Percentiles rank a stretch among this genome's conserved stretches.
phyloP scores from a whole-genome alignment of 2,329 filamentous ascomycete species.

The Penicillium decumbens region DNA sequence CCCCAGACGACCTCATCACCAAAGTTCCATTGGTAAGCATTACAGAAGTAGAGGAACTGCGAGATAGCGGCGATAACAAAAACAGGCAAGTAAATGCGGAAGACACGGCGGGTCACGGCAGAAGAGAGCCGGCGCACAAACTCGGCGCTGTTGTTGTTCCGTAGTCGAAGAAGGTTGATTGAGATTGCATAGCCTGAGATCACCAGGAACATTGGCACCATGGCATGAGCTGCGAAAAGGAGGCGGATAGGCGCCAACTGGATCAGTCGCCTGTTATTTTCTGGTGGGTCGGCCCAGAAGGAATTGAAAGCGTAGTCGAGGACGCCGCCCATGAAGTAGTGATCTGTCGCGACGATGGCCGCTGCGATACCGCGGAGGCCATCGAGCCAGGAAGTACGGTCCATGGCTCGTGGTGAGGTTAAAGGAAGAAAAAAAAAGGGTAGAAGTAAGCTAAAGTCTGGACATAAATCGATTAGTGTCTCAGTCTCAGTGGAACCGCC shows the following conservation, averaged over 20 bases:
- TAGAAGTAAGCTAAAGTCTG: background rate
- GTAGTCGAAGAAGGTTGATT: conserved; percentile 46
- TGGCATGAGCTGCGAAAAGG: conserved; percentile 33
- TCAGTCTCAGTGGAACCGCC: background rate
- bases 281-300: conserved; percentile 22
- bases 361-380: conserved; percentile 30
- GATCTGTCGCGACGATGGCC: conserved; percentile 22
- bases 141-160: conserved; percentile 4
- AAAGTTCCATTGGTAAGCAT: conserved; percentile 15
- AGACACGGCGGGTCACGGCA: conserved; percentile 26
- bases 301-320: conserved; percentile 19
- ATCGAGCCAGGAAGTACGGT: conserved; percentile 23
- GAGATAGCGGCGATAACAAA: conserved; percentile 21
- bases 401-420: background rate
- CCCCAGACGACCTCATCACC: conserved; percentile 4
- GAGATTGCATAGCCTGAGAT: conserved; percentile 57
- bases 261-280: conserved; percentile 17
- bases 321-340: conserved; percentile 25
- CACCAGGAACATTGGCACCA: conserved; percentile 54
- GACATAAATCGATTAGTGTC: background rate
- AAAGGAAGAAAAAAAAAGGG: background rate
- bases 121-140: conserved; percentile 14
- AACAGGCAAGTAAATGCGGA: conserved; percentile 32
- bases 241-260: conserved; percentile 40
- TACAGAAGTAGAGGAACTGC: conserved; percentile 18